Conservation (phyloP, 768 basidiomycete species). For the Hygrophoropsis aurantiaca region DNA sequence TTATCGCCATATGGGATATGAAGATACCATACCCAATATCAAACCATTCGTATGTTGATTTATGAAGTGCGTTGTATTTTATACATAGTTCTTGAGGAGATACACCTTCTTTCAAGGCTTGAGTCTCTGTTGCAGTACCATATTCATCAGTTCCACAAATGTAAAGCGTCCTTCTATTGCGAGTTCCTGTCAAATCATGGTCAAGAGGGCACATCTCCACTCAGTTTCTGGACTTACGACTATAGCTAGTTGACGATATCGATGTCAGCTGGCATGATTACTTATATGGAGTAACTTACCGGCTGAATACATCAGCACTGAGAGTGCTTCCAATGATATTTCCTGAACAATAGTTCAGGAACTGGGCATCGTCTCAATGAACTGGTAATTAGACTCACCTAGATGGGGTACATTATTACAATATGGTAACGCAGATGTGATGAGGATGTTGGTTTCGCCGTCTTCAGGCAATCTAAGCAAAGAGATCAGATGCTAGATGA, state of each 20-base stretch:
- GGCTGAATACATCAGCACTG: constrained; percentile 95
- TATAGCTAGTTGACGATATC: constrained; percentile 45
- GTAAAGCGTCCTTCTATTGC: constrained; percentile 89
- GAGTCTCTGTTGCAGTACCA: constrained; percentile 98
- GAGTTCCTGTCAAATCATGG: constrained; percentile 41
- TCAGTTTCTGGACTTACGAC: constrained; percentile 41
- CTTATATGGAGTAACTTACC: constrained; percentile 49
- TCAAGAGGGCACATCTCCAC: constrained; percentile 19
- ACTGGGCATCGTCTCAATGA: no score
- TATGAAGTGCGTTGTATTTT: constrained; percentile 87
- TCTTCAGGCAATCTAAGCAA: constrained; percentile 66
- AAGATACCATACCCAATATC: constrained; percentile 70
- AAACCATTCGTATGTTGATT: constrained; percentile 97
- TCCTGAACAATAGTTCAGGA: no score
- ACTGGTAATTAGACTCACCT: constrained; percentile 65
- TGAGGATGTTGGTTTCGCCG: constrained; percentile 84
- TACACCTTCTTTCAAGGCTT: constrained; percentile 85
- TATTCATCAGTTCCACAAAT: constrained; percentile 99
- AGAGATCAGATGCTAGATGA: background rate
- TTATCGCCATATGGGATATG: constrained; percentile 4
- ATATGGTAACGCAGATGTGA: constrained; percentile 95
- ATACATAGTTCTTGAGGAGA: constrained; percentile 82
- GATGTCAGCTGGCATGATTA: background rate
- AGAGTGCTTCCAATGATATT: constrained; percentile 95
- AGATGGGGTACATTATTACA: constrained; percentile 98